Evolutionary conservation across 805 yeast genomes (phyloP), one percentile per base, ranked within the genome.

Genomic region (Candida mattraensis): DNA sequence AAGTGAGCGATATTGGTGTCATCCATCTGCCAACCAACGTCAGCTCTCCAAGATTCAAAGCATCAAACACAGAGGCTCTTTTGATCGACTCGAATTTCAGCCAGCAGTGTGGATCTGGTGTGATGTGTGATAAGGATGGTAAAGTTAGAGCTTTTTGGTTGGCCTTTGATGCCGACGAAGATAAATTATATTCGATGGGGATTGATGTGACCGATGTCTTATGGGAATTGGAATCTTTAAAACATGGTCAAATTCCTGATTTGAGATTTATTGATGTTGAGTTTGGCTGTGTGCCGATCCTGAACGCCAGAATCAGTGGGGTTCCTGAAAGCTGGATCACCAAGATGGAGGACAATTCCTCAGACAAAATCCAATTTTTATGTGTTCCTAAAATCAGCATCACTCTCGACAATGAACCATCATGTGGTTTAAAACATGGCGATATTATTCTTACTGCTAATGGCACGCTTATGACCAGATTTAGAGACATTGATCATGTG

Each of bases 91-190:
- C 86, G 24, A 78, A 76, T 37, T 60, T 82, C 32, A 76, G 86
- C 30, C 76, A 76, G 28, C 87, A 83, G 44, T 86, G 95, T 61
- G 48, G 52, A 7, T 74, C 93, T 3, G 97, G 96, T 48, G 73
- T 87, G 3, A 60, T 89, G 27, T 81, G 84, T 4, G 88, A 85
- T 55, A 60, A 70, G 26, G 84, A 83, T 51, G 97, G 96, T 9
- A 74, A 80, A 0, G 74, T 89, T 9, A 74, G 91, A 43, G 95
- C 93, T 0, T 64, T 89, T 37, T 89, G 96, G 96, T 60, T 88
- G 44, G 74, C 91, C 1, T 87, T 76, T 57, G 68, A 87, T 34
- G 96, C 95, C 12, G 95, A 86, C 47, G 73, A 78, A 31, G 69
- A 66, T 26, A 71, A 73, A 28, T 78, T 77, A 33, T 93, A 85